phyloP scores from a whole-genome alignment of 352 stramenopile species.

The Phytopythium mirpurense region DNA sequence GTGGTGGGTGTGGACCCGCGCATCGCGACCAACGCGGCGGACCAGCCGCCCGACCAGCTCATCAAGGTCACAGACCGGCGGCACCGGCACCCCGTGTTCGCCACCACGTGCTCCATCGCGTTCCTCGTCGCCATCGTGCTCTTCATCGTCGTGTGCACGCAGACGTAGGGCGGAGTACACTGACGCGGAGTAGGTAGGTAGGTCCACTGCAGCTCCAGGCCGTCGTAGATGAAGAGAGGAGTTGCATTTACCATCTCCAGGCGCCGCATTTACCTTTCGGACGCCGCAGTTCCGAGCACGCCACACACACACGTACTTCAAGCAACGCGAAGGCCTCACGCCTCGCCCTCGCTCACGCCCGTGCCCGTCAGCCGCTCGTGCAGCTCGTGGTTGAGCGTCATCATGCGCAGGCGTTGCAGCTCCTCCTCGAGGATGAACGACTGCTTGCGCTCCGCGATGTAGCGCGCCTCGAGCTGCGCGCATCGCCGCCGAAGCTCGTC shows the following conservation, averaged over 20 bases:
- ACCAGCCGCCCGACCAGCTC: slow-evolving; percentile 51
- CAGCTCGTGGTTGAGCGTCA: slow-evolving; percentile 37
- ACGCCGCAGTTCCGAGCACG: background rate
- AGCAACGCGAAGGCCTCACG: background rate
- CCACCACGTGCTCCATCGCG: slow-evolving; percentile 59
- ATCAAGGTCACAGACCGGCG: slow-evolving; percentile 70
- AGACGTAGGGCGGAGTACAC: slow-evolving; percentile 16
- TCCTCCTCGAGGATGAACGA: slow-evolving; percentile 61
- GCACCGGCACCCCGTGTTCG: slow-evolving; percentile 65
- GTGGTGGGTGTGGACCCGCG: slow-evolving; percentile 15
- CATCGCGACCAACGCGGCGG: slow-evolving; percentile 42
- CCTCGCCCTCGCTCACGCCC: background rate
- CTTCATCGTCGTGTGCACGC: slow-evolving; percentile 63
- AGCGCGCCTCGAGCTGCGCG: slow-evolving; percentile 52
- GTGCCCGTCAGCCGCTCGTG: slow-evolving; percentile 19
- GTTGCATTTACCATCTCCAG: background rate
- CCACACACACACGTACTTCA: background rate
- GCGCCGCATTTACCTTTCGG: slow-evolving; percentile 4
- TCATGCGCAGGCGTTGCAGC: slow-evolving; percentile 45
- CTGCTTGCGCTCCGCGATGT: slow-evolving; percentile 64
- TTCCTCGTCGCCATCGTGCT: slow-evolving; percentile 59
- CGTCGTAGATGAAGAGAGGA: background rate
- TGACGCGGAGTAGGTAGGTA: too few species aligned
- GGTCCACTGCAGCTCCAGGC: too few species aligned
- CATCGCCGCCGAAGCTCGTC: slow-evolving; percentile 62